phyloP scores from a whole-genome alignment of 371 early-diverging fungal genomes.

The Scutellospora calospora region DNA sequence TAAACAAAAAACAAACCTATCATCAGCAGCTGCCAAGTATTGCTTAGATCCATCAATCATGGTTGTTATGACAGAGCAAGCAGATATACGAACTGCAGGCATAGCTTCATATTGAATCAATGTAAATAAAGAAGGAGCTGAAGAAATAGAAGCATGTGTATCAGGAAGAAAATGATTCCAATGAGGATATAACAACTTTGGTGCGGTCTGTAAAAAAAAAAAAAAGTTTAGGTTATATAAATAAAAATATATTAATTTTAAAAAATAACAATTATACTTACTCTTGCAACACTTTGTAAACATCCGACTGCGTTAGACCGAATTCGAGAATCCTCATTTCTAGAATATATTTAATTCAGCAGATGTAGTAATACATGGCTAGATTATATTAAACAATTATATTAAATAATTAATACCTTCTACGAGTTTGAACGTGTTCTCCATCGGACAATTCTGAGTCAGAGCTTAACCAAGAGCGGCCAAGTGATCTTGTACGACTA shows the following conservation, averaged over 20 bases:
- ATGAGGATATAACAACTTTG: slow-evolving; percentile 65
- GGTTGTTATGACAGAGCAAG: slow-evolving; percentile 61
- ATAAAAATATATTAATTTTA: not conserved
- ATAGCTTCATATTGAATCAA: slow-evolving; percentile 57
- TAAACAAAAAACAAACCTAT: slow-evolving; percentile 52
- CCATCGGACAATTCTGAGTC: slow-evolving; percentile 74
- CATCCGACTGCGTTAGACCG: slow-evolving; percentile 67
- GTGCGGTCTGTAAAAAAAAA: slow-evolving; percentile 53
- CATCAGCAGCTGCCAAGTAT: slow-evolving; percentile 69
- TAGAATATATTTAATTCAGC: slow-evolving; percentile 35
- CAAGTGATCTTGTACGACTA: slow-evolving; percentile 6
- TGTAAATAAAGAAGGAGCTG: slow-evolving; percentile 56
- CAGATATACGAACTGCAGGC: slow-evolving; percentile 61
- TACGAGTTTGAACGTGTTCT: slow-evolving; percentile 50
- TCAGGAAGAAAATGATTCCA: slow-evolving; percentile 70
- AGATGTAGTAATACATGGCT: not conserved
- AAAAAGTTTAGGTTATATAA: not conserved
- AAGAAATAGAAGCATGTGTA: slow-evolving; percentile 47
- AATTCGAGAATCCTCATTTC: slow-evolving; percentile 62
- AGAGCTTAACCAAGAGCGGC: slow-evolving; percentile 54
- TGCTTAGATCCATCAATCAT: slow-evolving; percentile 68
- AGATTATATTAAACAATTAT: not conserved
- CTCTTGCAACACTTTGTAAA: slow-evolving; percentile 63
- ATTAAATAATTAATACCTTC: slow-evolving; percentile 46
- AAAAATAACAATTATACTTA: slow-evolving; percentile 41